Percentiles rank a stretch among this genome's conserved stretches.
Conservation (phyloP, 768 basidiomycete genomes). For the Xanthoconium stramineum region DNA sequence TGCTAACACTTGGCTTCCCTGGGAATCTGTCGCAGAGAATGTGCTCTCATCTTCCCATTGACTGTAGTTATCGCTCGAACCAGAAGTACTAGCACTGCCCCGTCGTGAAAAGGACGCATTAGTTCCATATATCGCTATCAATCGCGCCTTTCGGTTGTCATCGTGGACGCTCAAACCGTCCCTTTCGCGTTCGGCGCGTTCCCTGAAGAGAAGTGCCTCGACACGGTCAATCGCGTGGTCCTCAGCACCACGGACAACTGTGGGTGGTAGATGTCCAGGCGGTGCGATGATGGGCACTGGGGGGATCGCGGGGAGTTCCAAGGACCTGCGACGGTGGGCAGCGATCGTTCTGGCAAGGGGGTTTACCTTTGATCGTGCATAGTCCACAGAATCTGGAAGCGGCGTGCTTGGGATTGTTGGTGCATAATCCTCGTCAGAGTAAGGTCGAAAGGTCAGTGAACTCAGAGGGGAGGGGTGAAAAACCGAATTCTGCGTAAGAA, state of each 20-base stretch:
- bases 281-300: constrained; percentile 56
- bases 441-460: background rate
- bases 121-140: background rate
- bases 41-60: constrained; percentile 20
- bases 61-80: constrained; percentile 9
- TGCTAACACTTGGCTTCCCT: constrained; percentile 14
- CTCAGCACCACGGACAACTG: constrained; percentile 28
- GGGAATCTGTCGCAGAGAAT: constrained; percentile 13
- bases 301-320: constrained; percentile 5
- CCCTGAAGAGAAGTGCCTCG: constrained; percentile 38
- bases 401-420: constrained; percentile 28
- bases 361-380: constrained; percentile 21
- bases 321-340: constrained; percentile 1
- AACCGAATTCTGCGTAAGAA: constrained; percentile 6
- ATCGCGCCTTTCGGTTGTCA: constrained; percentile 7
- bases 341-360: constrained; percentile 22
- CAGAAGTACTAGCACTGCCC: constrained; percentile 6
- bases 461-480: constrained; percentile 7
- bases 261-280: constrained; percentile 35
- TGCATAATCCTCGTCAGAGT: constrained; percentile 2
- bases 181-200: constrained; percentile 33
- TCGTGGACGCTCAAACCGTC: constrained; percentile 31
- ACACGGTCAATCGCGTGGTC: constrained; percentile 46
- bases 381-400: constrained; percentile 20
- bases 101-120: background rate